phyloP scores from a whole-genome alignment of 1,139 yeast genomes.

The Meyerozyma athensensis region DNA sequence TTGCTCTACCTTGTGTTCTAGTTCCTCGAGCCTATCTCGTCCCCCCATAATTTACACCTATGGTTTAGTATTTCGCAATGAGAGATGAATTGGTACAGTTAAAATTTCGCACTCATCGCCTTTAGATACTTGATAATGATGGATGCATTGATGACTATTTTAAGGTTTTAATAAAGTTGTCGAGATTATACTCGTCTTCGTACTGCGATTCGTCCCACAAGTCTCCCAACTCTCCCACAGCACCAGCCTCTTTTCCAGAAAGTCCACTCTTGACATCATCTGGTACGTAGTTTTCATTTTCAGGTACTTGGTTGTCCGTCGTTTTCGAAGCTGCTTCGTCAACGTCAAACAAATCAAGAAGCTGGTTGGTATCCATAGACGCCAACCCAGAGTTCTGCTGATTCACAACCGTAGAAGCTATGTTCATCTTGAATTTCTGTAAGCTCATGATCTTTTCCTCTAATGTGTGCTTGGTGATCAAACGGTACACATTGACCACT shows the following conservation, averaged over 20 bases:
- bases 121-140: too few species aligned
- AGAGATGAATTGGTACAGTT: background rate
- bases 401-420: constrained; percentile 92
- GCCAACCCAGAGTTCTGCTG: constrained; percentile 94
- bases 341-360: constrained; percentile 82
- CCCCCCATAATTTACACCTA: background rate
- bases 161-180: constrained; percentile 81
- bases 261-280: constrained; percentile 62
- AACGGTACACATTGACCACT: constrained; percentile 90
- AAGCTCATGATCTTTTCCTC: constrained; percentile 99
- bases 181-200: constrained; percentile 93
- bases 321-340: constrained; percentile 50
- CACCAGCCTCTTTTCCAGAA: constrained; percentile 61
- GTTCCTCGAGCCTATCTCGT: constrained; percentile 16
- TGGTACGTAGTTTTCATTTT: constrained; percentile 29
- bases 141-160: constrained; percentile 22
- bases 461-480: constrained; percentile 86
- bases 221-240: constrained; percentile 86
- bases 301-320: constrained; percentile 24
- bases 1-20: constrained; percentile 51
- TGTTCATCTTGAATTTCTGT: constrained; percentile 94
- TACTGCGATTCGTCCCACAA: constrained; percentile 96
- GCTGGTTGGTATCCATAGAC: constrained; percentile 95
- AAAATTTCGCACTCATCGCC: constrained; percentile 3
- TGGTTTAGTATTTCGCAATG: background rate